These are phyloP conservation scores for Pterocarpus macrocarpus DNA, from an alignment of 306 rosid genomes.

Conservation along the genomic window DNA sequence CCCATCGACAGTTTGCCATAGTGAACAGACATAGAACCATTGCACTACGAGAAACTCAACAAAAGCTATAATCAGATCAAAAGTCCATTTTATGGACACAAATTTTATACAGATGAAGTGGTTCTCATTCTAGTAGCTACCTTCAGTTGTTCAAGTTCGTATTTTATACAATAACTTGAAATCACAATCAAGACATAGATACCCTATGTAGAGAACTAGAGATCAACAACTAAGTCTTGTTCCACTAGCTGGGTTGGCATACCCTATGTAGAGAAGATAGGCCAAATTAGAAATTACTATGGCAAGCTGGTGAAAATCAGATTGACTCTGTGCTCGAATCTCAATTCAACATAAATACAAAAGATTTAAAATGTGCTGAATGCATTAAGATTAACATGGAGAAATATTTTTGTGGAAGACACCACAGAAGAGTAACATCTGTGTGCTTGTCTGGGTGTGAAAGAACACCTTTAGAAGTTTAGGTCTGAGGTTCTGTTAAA, in stretches of 20 bases:
- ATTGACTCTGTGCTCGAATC: not conserved
- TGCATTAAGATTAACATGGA: not conserved
- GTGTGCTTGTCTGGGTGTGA: not conserved
- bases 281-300: not conserved
- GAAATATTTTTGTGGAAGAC: not conserved
- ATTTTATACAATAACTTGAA: not conserved
- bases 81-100: not conserved
- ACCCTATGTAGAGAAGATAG: not conserved
- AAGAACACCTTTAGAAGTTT: not conserved
- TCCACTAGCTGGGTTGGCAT: no score
- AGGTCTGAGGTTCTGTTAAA: not conserved
- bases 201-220: not conserved
- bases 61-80: not conserved
- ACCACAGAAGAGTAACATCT: not conserved
- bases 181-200: not conserved
- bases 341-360: not conserved
- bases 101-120: not conserved
- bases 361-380: not conserved
- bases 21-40: not conserved
- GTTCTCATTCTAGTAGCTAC: not conserved
- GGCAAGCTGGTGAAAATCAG: not conserved
- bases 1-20: not conserved
- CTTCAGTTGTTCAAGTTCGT: slow-evolving; percentile 11
- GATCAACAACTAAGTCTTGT: no score
- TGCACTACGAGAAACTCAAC: slow-evolving; percentile 8